phyloP scores from a whole-genome alignment of 345 rosid species.

The Salix caprea region DNA sequence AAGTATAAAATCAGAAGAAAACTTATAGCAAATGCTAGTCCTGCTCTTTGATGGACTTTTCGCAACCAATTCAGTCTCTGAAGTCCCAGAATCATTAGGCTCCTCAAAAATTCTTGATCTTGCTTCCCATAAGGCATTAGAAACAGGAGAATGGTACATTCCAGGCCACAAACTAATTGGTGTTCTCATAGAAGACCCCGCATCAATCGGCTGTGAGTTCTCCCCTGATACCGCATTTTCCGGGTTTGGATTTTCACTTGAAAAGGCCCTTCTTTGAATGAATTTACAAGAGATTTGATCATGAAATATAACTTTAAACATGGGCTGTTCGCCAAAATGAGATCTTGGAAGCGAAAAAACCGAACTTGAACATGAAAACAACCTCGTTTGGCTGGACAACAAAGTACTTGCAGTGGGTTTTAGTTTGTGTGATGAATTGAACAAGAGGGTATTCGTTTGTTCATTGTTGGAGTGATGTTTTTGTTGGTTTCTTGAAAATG shows the following conservation, averaged over 20 bases:
- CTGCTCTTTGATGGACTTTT: constrained; percentile 68
- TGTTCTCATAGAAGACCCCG: constrained; percentile 73
- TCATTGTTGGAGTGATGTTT: too few relatives aligned
- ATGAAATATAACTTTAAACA: background rate
- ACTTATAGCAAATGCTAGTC: constrained; percentile 62
- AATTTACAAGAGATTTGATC: background rate
- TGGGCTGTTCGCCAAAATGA: background rate
- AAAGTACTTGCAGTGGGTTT: too few relatives aligned
- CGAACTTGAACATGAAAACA: too few relatives aligned
- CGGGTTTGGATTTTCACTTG: constrained; percentile 18
- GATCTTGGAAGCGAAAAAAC: too few relatives aligned
- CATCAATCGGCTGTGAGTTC: constrained; percentile 52
- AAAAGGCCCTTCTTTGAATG: constrained; percentile 23
- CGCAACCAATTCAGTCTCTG: constrained; percentile 28
- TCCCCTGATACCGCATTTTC: constrained; percentile 6
- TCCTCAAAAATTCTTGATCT: constrained; percentile 59
- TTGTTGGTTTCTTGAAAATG: too few relatives aligned
- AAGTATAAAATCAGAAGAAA: constrained; percentile 66
- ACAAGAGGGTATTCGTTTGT: too few relatives aligned
- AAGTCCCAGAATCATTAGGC: constrained; percentile 24
- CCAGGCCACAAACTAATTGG: constrained; percentile 95
- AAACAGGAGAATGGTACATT: constrained; percentile 89
- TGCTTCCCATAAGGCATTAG: constrained; percentile 92
- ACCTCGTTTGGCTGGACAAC: too few relatives aligned
- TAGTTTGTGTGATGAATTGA: too few relatives aligned